A percentile compares a stretch with the other conserved stretches of the same genome.
Evolutionary conservation across 2,329 filamentous ascomycete species (phyloP).

Genomic region (Bipolaris sorokiniana): DNA sequence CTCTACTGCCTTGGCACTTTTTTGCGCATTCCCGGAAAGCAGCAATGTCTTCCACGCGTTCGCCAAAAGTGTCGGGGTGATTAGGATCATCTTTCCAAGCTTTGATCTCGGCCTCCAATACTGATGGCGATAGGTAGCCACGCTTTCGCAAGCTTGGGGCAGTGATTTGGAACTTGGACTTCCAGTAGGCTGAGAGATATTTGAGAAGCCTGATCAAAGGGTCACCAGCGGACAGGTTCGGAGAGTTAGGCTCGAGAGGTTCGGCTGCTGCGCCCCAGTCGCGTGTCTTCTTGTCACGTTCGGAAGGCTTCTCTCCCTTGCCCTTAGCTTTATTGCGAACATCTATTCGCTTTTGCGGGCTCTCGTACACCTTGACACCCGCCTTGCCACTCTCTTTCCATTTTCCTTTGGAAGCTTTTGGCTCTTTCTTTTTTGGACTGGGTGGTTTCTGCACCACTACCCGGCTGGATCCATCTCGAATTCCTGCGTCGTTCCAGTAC

Average conservation of each 20-base stretch:
- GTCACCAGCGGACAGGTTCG: conserved; percentile 83
- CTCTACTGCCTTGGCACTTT: conserved; percentile 78
- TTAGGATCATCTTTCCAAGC: conserved; percentile 69
- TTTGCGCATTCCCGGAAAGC: conserved; percentile 74
- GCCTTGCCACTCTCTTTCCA: conserved; percentile 53
- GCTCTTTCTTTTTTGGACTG: conserved; percentile 66
- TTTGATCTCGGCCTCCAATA: conserved; percentile 74
- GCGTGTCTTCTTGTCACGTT: conserved; percentile 54
- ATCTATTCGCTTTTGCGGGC: conserved; percentile 22
- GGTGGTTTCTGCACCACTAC: conserved; percentile 68
- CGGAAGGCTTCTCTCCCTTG: conserved; percentile 48
- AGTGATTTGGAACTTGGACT: conserved; percentile 77
- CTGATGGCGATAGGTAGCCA: conserved; percentile 82
- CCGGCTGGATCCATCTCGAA: conserved; percentile 79
- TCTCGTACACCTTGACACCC: conserved; percentile 40
- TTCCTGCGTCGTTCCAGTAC: conserved; percentile 74
- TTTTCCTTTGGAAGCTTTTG: conserved; percentile 30
- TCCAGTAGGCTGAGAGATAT: conserved; percentile 84
- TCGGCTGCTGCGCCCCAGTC: conserved; percentile 78
- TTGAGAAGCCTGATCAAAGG: conserved; percentile 79
- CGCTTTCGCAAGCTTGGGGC: conserved; percentile 83
- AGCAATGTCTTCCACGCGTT: conserved; percentile 70
- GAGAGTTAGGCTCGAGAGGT: conserved; percentile 69
- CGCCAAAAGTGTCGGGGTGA: conserved; percentile 73
- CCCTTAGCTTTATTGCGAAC: conserved; percentile 15